Percentiles rank a stretch among this genome's conserved stretches.
Evolutionary conservation across 805 yeast genomes (phyloP).

Genomic region (Lipomyces oligophaga): DNA sequence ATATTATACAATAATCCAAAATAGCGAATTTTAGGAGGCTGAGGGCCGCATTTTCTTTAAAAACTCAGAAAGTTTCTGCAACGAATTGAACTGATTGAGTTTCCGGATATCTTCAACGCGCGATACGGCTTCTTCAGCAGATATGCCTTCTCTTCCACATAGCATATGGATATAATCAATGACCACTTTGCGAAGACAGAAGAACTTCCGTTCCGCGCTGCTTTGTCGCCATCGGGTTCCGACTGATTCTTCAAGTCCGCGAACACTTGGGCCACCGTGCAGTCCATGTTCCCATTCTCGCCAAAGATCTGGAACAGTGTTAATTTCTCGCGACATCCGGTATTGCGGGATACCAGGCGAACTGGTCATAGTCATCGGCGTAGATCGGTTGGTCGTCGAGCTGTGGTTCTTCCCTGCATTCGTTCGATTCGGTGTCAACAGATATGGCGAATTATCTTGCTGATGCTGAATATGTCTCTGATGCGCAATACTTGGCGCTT

Average conservation of each 20-base stretch:
- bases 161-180: constrained; percentile 16
- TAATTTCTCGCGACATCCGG: constrained; percentile 19
- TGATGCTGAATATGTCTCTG: constrained; percentile 21
- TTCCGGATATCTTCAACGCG: constrained; percentile 21
- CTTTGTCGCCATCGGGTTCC: constrained; percentile 25
- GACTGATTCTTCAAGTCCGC: constrained; percentile 19
- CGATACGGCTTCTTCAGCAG: constrained; percentile 16
- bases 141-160: constrained; percentile 11
- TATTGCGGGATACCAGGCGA: constrained; percentile 17
- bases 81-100: constrained; percentile 16
- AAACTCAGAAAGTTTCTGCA: constrained; percentile 25
- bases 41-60: constrained; percentile 7
- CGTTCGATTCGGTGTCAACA: too few species aligned
- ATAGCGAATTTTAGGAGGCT: background rate
- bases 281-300: constrained; percentile 26
- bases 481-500: constrained; percentile 17
- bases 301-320: constrained; percentile 25
- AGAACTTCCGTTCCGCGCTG: constrained; percentile 26
- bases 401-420: too few species aligned
- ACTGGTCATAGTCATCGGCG: constrained; percentile 4
- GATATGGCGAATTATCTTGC: constrained; percentile 13
- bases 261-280: constrained; percentile 24
- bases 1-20: background rate
- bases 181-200: constrained; percentile 24
- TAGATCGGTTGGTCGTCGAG: too few species aligned